phyloP scores from a whole-genome alignment of 164 flowering plant species.

The Vitis vinifera region ASM3070453v1 NC_081822.1:25132001-25132500 shows the following conservation, averaged over 20 bases:
- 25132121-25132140: constrained; percentile 34
- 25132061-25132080: neutral
- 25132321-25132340: too few relatives aligned
- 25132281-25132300: constrained; percentile 12
- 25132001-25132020: constrained; percentile 88
- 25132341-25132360: too few relatives aligned
- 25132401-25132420: too few relatives aligned
- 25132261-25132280: constrained; percentile 60
- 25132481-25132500: too few relatives aligned
- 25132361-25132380: too few relatives aligned
- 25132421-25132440: too few relatives aligned
- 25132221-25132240: constrained; percentile 69
- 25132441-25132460: too few relatives aligned
- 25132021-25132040: constrained; percentile 79
- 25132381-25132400: too few relatives aligned
- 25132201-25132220: constrained; percentile 88
- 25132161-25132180: constrained; percentile 57
- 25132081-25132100: neutral
- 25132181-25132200: constrained; percentile 80
- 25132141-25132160: constrained; percentile 54
- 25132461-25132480: too few relatives aligned
- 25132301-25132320: constrained; percentile 30
- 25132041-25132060: constrained; percentile 33
- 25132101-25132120: neutral
- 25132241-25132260: constrained; percentile 74